These are phyloP conservation scores for Colletotrichum costaricense DNA, from an alignment of 2,329 filamentous ascomycete species.

Conservation along the genomic window DNA sequence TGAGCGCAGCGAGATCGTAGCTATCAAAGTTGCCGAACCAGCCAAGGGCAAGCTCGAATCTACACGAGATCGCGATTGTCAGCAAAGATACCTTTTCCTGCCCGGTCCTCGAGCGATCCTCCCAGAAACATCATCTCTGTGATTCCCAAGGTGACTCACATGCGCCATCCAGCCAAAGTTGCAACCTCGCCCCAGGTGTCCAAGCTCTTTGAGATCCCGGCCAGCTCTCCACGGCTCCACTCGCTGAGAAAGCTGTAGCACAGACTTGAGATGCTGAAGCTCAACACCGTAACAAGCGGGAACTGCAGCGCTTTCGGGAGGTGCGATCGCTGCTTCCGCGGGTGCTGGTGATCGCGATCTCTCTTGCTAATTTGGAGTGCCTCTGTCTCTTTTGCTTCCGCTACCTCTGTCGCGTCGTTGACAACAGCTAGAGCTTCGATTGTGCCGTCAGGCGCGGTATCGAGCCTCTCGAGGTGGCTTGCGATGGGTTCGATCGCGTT, in stretches of 20 bases:
- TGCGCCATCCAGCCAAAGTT: slow-evolving; percentile 63
- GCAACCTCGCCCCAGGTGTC: slow-evolving; percentile 72
- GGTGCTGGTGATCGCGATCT: slow-evolving; percentile 28
- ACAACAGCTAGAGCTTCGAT: slow-evolving; percentile 35
- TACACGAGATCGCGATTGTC: slow-evolving; percentile 71
- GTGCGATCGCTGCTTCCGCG: slow-evolving; percentile 41
- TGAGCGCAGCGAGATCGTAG: slow-evolving; percentile 74
- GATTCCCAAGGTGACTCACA: slow-evolving; percentile 55
- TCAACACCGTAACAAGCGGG: slow-evolving; percentile 63
- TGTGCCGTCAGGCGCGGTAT: slow-evolving; percentile 27
- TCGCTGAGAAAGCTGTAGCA: slow-evolving; percentile 72
- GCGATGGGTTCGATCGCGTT: slow-evolving; percentile 36
- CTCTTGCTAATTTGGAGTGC: slow-evolving; percentile 23
- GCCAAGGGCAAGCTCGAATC: slow-evolving; percentile 75
- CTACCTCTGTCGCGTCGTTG: slow-evolving; percentile 31
- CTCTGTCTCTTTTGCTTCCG: slow-evolving; percentile 11
- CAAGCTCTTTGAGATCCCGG: slow-evolving; percentile 71
- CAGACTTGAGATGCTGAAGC: slow-evolving; percentile 71
- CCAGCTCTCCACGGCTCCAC: slow-evolving; percentile 73
- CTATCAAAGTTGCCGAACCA: slow-evolving; percentile 83
- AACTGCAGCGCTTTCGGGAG: slow-evolving; percentile 61
- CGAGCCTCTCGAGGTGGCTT: slow-evolving; percentile 32
- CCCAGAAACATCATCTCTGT: background rate
- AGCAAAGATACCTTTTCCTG: slow-evolving; percentile 3
- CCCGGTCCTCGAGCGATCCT: background rate